Evolutionary conservation across 1,139 yeast genomes (phyloP), one percentile per base, ranked within the genome.

Genomic region (Williopsis jadinii): DNA sequence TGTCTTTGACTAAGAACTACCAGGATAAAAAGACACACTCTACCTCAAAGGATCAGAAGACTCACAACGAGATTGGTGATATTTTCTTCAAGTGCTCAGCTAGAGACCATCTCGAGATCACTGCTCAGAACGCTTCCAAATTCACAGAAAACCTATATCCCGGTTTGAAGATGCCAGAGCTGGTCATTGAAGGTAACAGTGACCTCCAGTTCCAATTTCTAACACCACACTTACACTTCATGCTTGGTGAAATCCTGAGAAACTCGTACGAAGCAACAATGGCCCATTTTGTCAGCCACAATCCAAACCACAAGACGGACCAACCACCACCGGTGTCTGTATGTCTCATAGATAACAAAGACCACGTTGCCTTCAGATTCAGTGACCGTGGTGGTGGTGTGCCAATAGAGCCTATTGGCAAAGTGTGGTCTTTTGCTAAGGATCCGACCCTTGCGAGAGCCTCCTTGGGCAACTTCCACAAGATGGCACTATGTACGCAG

Each of bases 351-450:
- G 74, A 81, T 50, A 76, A 86, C 28, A 70, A 75, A 14, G 80
- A 78, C 38, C 77, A 80, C 38, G 80, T 86, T 30, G 67, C 80
- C 5, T 83, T 90, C 58, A 71, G 95, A 41, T 77, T 90, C 39
- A 81, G 94, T 4, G 98, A 90, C 60, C 82, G 77, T 51, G 97
- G 96, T 8, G 97, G 97, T 15, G 98, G 97, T 2, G 66, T 85
- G 30, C 68, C 73, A 11, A 73, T 73, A 39, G 77, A 75, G 31
- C 69, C 76, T 35, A 64, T 83, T 32, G 67, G 70, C 9, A 73
- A 79, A 41, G 70, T 88, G 9, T 90, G 96, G 95, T 84, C 95
- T 0, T 90, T 90, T 64, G 84, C 85, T 6, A 84, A 82, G 56
- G 70, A 71, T 24, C 80, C 85, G 1, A 71, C 68, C 37, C 55